Evolutionary conservation across 257 asterid genomes (phyloP), one percentile per base, ranked within the genome.

Genomic region (Dorcoceras hygrometricum): DNA sequence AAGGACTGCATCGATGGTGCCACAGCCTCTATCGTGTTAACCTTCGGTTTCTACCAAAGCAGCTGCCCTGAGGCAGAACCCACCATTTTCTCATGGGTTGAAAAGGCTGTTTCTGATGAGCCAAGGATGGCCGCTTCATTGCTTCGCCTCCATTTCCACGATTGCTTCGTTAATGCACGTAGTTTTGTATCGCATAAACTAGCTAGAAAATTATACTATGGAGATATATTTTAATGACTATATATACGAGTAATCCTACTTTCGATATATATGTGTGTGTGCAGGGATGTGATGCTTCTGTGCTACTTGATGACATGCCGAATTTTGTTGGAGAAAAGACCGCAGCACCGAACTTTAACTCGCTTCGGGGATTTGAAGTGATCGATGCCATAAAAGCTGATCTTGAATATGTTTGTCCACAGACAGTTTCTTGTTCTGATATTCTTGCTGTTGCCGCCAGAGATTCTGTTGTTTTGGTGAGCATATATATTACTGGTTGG

Each of bases 201-300:
- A 14, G 19, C 51, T 43, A 43, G 48, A 43, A 14, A 43, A 43
- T 6, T 12, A 14, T 43, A 43, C 4, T 12, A 14, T 43, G 51
- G 51, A 43, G 51, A 43, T 63, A 26, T 5, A 1, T 51, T 19
- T 28, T 18, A 12, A 20, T 5, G 14, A 10, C 20, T 55, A 31
- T 28, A 60, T 29, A 8, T 60, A 34, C 2, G 4, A 7, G 8
- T 10, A 39, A 4, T 43, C 23, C 7, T 5, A 16, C 26, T 60
- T 2, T 56, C 26, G 5, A 39, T 66, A 12, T 51, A 20, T 39
- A 27, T 36, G 54, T 72, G 4, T 39, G 24, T 39, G 59, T 70
- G 5, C 74, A 92, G 97, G 97, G 98, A 54, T 92, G 98, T 55
- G 98, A 92, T 68, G 97, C 91, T 7, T 89, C 97, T 0, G 88